Evolutionary conservation across 768 basidiomycete genomes (phyloP), one percentile per base, ranked within the genome.

Genomic region (Tylopilus cervinicoccineus): DNA sequence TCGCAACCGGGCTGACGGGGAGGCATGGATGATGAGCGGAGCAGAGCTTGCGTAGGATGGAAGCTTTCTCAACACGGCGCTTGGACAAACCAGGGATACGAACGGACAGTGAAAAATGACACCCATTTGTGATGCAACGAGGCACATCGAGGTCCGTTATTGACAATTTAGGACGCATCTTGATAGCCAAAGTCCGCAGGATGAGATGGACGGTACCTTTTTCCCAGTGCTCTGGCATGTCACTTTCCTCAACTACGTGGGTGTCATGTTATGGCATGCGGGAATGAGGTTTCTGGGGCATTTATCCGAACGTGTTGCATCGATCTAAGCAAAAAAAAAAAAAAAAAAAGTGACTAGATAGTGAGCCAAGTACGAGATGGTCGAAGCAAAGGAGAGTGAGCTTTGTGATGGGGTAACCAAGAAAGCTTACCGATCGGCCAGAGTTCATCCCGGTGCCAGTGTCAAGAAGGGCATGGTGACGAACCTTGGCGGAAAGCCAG

Each of bases 101-200:
- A 31, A 38, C 27, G 14, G 31, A 29, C 3, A 26, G 17, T 41
- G 20, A 40, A 14, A n/a, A 27, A 31, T 23, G 19, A 24, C 14
- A 36, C 37, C 12, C 27, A 34, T 41, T 23, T 42, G 45, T 16
- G 36, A 43, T 43, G 51, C 55, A 63, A 61, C 59, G 51, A 61
- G 51, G 51, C 49, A 34, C 38, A 17, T 33, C 47, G 34, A 38
- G 23, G 27, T 34, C 32, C 33, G 38, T 47, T 45, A 38, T 22
- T 12, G 31, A 34, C 36, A 34, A 19, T 47, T 51, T 17, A 24
- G 34, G 27, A 10, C 20, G 38, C 34, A 17, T 45, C 28, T 31
- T 45, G 51, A 56, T 42, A 41, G 38, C 17, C 45, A 29, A n/a
- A 12, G 12, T 42, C 31, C 28, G 19, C 12, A 36, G 29, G 29